Evolutionary conservation across 2,329 filamentous ascomycete genomes (phyloP), one percentile per base, ranked within the genome.

Genomic region (Rutstroemia sydowiana): DNA sequence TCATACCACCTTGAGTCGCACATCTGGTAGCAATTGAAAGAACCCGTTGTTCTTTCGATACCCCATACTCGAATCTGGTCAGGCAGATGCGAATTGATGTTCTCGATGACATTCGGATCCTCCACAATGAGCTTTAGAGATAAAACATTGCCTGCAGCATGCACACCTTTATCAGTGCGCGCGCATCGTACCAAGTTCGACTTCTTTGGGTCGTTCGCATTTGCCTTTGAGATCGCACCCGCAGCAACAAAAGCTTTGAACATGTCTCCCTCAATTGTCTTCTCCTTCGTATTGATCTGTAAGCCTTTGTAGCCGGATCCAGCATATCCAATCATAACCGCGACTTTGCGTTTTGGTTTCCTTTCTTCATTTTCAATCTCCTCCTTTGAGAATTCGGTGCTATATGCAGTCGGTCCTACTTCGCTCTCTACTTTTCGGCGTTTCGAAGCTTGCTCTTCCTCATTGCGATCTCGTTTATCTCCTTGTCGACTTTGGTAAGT

Each of bases 1-100:
- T 98, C 93, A 71, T 98, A 98, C 77, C 91, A 95, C 60, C 93
- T 79, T 23, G 90, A 95, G 70, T 98, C 93, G 70, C 92, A 96
- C 51, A 88, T 80, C 66, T 95, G 87, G 70, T 98, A 98, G 70
- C 88, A 92, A 69, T 88, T 96, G 74, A 97, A 98, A 60, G 83
- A 82, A 59, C 91, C 92, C 66, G 85, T 92, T 1, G 92, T 95
- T 47, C 89, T 77, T 69, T 95, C 83, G 56, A 95, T 89, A 3
- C 89, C 93, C 93, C 93, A 98, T 2, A 98, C 79, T 47, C 93
- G 82, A 58, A 98, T 98, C 72, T 98, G 93, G 3, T 85, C 78
- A 2, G 86, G 87, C 37, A 98, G 76, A 51, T 87, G 74, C 32
- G 82, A 78, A 70, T 98, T 98, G 77, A 98, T 95, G 71, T 88